Conservation (phyloP, 768 basidiomycete genomes). For the Clitopilus passeckerianus region DNA sequence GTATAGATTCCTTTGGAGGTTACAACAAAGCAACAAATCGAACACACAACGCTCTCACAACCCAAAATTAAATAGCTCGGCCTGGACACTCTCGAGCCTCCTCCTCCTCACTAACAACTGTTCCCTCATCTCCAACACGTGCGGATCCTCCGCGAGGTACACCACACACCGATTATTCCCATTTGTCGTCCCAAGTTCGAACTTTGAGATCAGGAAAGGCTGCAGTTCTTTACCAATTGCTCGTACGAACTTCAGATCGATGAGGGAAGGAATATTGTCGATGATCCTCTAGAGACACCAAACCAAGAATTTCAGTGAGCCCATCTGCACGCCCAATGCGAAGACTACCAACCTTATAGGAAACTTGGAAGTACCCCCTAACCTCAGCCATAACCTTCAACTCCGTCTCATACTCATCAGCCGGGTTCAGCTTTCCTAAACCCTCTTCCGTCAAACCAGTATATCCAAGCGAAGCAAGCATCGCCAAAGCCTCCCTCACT, state of each 20-base stretch:
- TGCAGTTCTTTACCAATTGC: constrained; percentile 21
- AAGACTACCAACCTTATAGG: constrained; percentile 28
- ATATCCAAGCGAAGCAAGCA: constrained; percentile 23
- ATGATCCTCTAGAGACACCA: constrained; percentile 30
- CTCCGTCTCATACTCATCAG: constrained; percentile 34
- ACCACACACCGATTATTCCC: constrained; percentile 27
- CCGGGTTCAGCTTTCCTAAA: constrained; percentile 22
- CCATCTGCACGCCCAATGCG: background rate
- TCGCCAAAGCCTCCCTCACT: constrained; percentile 12
- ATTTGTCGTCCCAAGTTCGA: constrained; percentile 24
- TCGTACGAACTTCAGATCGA: constrained; percentile 22
- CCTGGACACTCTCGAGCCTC: constrained; percentile 34
- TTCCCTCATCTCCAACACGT: constrained; percentile 21
- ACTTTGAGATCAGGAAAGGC: constrained; percentile 23
- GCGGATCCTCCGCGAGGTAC: constrained; percentile 40
- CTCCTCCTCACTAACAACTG: constrained; percentile 23
- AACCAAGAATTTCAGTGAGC: background rate
- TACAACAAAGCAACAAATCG: too few relatives aligned
- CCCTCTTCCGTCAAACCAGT: constrained; percentile 18
- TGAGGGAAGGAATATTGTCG: constrained; percentile 30
- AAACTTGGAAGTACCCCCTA: constrained; percentile 37
- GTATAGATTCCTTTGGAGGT: too few relatives aligned
- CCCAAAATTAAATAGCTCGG: constrained; percentile 21
- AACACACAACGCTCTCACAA: background rate
- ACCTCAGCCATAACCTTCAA: constrained; percentile 35